phyloP scores from a whole-genome alignment of 139 green algal species.

The Raphidocelis subcapitata region DNA sequence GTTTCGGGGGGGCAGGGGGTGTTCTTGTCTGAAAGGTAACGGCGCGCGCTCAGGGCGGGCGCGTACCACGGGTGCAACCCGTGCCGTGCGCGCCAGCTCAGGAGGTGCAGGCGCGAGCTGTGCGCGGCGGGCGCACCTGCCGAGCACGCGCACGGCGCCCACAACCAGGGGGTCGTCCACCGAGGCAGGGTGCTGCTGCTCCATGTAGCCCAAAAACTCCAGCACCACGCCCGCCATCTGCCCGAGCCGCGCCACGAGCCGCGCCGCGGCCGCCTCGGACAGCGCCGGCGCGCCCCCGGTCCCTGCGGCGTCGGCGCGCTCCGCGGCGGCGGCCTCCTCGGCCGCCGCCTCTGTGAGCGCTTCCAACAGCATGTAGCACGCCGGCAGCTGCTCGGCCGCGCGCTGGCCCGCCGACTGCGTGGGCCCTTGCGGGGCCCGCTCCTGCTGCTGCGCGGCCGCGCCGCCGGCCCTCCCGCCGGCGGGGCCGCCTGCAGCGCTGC shows the following conservation, averaged over 20 bases:
- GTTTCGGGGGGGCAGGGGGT: too few relatives aligned
- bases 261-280: not conserved
- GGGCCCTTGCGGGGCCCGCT: not conserved
- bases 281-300: slow-evolving; percentile 6
- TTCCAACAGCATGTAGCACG: slow-evolving; percentile 52
- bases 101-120: too few relatives aligned
- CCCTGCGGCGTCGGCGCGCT: not conserved
- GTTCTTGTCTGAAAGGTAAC: too few relatives aligned
- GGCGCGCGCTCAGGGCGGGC: too few relatives aligned
- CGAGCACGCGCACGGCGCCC: slow-evolving; percentile 17
- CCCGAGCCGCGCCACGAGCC: slow-evolving; percentile 8
- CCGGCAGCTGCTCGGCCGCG: slow-evolving; percentile 44
- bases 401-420: slow-evolving; percentile 30
- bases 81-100: too few relatives aligned
- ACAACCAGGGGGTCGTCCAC: not conserved
- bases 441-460: not conserved
- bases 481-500: too few relatives aligned
- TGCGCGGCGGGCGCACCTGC: slow-evolving; percentile 21
- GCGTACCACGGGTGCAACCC: too few relatives aligned
- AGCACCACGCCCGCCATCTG: slow-evolving; percentile 11
- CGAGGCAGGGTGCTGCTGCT: not conserved
- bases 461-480: too few relatives aligned
- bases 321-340: slow-evolving; percentile 1
- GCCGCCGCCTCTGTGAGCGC: slow-evolving; percentile 45
- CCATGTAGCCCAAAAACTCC: slow-evolving; percentile 14